A percentile compares a stretch with the other conserved stretches of the same genome.
Conservation (phyloP, 1,139 yeast genomes). For the Sugiyamaella japonica region DNA sequence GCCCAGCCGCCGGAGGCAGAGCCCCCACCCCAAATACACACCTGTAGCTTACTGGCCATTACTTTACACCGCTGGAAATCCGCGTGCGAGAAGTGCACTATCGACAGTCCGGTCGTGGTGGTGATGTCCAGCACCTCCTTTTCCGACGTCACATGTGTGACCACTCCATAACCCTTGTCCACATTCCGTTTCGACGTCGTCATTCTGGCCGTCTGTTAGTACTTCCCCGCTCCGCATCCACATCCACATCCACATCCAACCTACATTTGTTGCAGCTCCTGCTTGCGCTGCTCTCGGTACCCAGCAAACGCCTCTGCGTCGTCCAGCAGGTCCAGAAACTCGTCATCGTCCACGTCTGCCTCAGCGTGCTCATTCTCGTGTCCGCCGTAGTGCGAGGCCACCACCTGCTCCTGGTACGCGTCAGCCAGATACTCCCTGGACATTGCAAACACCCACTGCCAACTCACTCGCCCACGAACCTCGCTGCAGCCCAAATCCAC, state of each 20-base stretch:
- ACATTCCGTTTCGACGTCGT: conserved; percentile 41
- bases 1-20: not conserved
- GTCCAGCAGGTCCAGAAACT: conserved; percentile 49
- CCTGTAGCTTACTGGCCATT: conserved; percentile 41
- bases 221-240: not conserved
- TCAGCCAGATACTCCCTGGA: conserved; percentile 6
- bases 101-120: conserved; percentile 45
- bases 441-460: not conserved
- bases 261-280: conserved; percentile 52
- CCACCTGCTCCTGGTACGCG: conserved; percentile 14
- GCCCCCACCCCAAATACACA: not conserved
- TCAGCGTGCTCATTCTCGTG: conserved; percentile 12
- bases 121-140: conserved; percentile 56
- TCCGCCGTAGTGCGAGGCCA: conserved; percentile 6
- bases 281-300: conserved; percentile 68
- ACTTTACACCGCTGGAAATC: conserved; percentile 58
- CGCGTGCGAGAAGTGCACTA: conserved; percentile 68
- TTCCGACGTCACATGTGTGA: conserved; percentile 50
- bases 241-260: conserved; percentile 14
- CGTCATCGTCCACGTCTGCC: conserved; percentile 36
- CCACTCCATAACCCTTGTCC: conserved; percentile 47
- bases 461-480: not conserved
- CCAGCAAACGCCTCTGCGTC: conserved; percentile 76
- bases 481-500: too few relatives aligned
- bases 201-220: conserved; percentile 36